Conservation (phyloP, 2,329 filamentous ascomycete genomes). For the Gliomastix tumulicola region DNA sequence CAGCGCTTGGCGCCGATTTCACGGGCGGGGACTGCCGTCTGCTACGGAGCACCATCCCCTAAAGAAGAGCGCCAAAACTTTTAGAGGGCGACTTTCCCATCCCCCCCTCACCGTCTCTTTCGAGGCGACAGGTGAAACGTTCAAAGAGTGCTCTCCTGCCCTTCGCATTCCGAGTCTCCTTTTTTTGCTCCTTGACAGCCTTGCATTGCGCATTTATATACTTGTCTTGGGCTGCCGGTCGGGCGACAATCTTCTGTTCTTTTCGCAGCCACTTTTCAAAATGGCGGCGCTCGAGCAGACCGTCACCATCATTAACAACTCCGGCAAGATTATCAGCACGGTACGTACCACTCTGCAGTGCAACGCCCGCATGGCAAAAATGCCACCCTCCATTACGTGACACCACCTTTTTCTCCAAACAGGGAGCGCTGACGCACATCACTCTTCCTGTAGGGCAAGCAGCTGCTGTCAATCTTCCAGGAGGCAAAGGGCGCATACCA, state of each 20-base stretch:
- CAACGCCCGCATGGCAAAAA: not conserved
- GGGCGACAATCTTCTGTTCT: not conserved
- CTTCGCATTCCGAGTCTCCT: not conserved
- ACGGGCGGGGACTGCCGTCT: too few relatives aligned
- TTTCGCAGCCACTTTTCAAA: not conserved
- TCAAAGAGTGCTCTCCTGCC: not conserved
- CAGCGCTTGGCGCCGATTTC: too few relatives aligned
- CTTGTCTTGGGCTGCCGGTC: slow-evolving; percentile 1
- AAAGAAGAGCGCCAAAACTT: too few relatives aligned
- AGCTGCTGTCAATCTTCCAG: slow-evolving; percentile 84
- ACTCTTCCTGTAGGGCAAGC: slow-evolving; percentile 77
- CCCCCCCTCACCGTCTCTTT: too few relatives aligned
- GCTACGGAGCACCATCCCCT: too few relatives aligned
- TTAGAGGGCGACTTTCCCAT: too few relatives aligned
- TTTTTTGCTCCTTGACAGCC: not conserved
- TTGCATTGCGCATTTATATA: not conserved
- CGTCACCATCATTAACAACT: slow-evolving; percentile 75
- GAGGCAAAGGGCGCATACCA: slow-evolving; percentile 84
- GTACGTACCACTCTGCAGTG: slow-evolving; percentile 36
- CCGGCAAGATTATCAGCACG: slow-evolving; percentile 75
- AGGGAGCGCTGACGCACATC: too few relatives aligned
- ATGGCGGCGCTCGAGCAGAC: slow-evolving; percentile 47
- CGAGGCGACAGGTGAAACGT: not conserved
- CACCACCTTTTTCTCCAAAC: not conserved
- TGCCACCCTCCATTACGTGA: not conserved